phyloP scores from a whole-genome alignment of 345 rosid species.

The Corchorus olitorius region DNA sequence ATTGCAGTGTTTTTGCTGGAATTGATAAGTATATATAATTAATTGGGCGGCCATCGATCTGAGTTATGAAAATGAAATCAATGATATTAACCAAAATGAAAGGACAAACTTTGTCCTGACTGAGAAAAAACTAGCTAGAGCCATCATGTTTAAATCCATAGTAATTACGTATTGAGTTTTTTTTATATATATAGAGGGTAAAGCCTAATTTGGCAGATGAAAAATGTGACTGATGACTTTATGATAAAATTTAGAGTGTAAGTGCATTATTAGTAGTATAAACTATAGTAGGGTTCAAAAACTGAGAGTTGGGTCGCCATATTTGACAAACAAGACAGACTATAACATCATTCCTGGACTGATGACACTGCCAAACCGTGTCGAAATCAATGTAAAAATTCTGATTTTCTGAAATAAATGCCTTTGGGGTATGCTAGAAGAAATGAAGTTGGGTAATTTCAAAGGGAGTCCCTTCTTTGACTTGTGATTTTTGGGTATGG shows the following conservation, averaged over 20 bases:
- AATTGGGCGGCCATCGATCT: not conserved
- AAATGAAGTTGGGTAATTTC: not conserved
- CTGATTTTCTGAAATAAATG: not conserved
- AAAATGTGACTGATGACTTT: too few species aligned
- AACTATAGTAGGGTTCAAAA: not conserved
- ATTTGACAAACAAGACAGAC: not conserved
- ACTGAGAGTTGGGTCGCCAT: not conserved
- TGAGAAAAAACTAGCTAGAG: too few species aligned
- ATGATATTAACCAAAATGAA: too few species aligned
- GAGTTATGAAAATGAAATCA: too few species aligned
- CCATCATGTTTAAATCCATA: not conserved
- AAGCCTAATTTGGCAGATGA: too few species aligned
- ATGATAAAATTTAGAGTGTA: too few species aligned
- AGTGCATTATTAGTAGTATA: not conserved
- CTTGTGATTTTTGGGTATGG: not conserved
- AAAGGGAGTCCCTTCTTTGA: not conserved
- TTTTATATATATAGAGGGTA: too few species aligned
- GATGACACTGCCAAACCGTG: too few species aligned
- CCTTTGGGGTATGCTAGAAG: not conserved
- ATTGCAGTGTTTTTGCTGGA: too few species aligned
- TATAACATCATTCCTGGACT: not conserved
- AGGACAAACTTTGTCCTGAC: too few species aligned
- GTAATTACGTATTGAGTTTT: too few species aligned
- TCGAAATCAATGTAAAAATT: not conserved
- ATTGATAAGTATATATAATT: too few species aligned